A percentile compares a stretch with the other conserved stretches of the same genome.
Conservation (phyloP, 2,329 filamentous ascomycete species). For the Fusarium lyarnte region DNA sequence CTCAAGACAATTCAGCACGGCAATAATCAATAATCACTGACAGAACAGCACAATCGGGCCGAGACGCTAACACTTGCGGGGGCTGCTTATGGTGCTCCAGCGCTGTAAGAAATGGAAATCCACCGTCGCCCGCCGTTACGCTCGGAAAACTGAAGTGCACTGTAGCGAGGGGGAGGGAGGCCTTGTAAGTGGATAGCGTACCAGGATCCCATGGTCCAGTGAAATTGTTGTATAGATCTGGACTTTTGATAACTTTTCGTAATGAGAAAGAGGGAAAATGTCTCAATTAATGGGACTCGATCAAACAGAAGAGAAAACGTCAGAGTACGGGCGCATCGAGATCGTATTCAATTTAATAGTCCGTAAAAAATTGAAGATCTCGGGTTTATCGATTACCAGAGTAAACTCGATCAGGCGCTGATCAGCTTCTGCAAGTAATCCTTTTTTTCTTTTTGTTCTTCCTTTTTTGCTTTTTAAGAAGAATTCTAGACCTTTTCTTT, state of each 20-base stretch:
- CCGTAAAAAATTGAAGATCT: neutral
- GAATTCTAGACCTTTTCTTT: neutral
- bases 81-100: neutral
- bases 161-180: neutral
- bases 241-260: neutral
- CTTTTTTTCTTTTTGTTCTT: neutral
- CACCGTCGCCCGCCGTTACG: constrained; percentile 9
- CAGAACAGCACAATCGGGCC: neutral
- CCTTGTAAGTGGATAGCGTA: constrained; percentile 5
- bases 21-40: neutral
- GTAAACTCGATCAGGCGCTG: neutral
- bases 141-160: neutral
- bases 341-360: neutral
- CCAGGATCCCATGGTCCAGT: constrained; percentile 10
- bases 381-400: neutral
- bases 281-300: neutral
- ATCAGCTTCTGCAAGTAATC: neutral
- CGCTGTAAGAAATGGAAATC: neutral
- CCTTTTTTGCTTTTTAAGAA: neutral
- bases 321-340: neutral
- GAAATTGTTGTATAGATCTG: neutral
- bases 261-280: constrained; percentile 1
- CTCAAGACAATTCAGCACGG: neutral
- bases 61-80: neutral
- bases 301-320: neutral